A percentile compares a stretch with the other conserved stretches of the same genome.
Evolutionary conservation across 2,329 filamentous ascomycete genomes (phyloP).

Genomic region (Sphaerulina vaccinii): DNA sequence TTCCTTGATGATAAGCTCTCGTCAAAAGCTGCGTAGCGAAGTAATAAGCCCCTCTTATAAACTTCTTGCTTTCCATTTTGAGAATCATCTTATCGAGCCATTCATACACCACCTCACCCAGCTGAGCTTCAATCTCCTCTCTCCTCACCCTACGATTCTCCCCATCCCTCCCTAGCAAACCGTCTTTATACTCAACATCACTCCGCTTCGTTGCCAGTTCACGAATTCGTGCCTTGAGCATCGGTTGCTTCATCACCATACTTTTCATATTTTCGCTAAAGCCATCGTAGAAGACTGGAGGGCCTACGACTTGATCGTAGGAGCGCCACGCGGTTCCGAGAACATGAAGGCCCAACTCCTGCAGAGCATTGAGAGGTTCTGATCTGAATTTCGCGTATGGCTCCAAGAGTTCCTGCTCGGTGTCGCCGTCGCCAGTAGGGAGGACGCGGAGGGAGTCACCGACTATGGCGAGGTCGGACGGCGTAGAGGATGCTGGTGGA

Average conservation of each 20-base stretch:
- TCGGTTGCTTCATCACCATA: conserved; percentile 70
- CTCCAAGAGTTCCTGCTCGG: conserved; percentile 70
- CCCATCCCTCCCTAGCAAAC: conserved; percentile 57
- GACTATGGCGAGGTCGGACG: conserved; percentile 47
- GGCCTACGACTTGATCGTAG: conserved; percentile 86
- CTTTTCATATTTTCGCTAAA: conserved; percentile 89
- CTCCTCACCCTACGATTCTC: conserved; percentile 42
- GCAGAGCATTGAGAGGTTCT: conserved; percentile 73
- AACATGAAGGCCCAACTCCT: conserved; percentile 89
- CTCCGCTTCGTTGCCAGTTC: conserved; percentile 75
- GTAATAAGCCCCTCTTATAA: conserved; percentile 92
- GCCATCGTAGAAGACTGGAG: conserved; percentile 88
- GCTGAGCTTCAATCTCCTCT: conserved; percentile 63
- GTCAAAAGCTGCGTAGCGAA: conserved; percentile 82
- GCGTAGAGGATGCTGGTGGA: conserved; percentile 1
- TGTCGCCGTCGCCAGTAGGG: conserved; percentile 46
- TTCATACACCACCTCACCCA: conserved; percentile 78
- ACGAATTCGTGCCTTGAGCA: conserved; percentile 71
- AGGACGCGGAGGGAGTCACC: conserved; percentile 48
- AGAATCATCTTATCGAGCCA: conserved; percentile 97
- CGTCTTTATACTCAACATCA: conserved; percentile 72
- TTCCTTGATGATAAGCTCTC: conserved; percentile 90
- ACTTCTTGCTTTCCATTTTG: conserved; percentile 94
- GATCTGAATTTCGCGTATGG: conserved; percentile 85
- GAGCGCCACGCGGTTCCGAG: conserved; percentile 93